Base-by-base conservation (phyloP, 2,329 filamentous ascomycete genomes). In the Cladosporium sp. region DNA sequence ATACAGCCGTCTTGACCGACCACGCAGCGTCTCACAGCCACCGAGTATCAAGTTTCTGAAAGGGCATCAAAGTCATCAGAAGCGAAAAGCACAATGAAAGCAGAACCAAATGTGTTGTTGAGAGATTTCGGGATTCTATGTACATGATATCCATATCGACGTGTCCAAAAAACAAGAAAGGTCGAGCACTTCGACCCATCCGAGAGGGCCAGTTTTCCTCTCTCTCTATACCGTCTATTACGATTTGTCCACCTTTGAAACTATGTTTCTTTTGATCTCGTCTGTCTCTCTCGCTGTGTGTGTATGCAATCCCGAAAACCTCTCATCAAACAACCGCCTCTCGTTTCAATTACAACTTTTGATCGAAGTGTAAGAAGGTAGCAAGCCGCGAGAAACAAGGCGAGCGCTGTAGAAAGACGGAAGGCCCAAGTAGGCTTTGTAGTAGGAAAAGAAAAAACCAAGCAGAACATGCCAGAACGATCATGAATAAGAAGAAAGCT, bases 391-490 rank as follows among this genome's bases (percentile, higher is more conserved):
- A 19, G n/a, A 30, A 30, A 14, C 14, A 36, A 30, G 25, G 45
- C 45, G 25, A 34, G 28, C 28, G 45, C 28, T 34, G n/a, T 22
- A 12, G n/a, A 22, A 54, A 15, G 20, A 22, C 3, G n/a, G 38
- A 34, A 40, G n/a, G 36, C 3, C 37, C 17, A 17, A 36, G 15
- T 3, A n/a, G 39, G 40, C 22, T 22, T 50, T 50, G 47, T 50
- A 34, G 47, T 20, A 42, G n/a, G n/a, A 19, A 36, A 37, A 9
- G 28, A 17, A 20, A 43, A 37, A 22, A 50, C 28, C 51, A 39
- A 17, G 36, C 50, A 52, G 17, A 56, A 56, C 54, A 49, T 49
- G 54, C 54, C 54, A 56, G 42, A 56, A 56, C 54, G 42, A 49
- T 43, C 42, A 49, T 37, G 15, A 19, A 28, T 19, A 56, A 47